These are phyloP conservation scores for Picea sitchensis DNA, from an alignment of 75 land plant species.

Conservation along the genomic window DNA sequence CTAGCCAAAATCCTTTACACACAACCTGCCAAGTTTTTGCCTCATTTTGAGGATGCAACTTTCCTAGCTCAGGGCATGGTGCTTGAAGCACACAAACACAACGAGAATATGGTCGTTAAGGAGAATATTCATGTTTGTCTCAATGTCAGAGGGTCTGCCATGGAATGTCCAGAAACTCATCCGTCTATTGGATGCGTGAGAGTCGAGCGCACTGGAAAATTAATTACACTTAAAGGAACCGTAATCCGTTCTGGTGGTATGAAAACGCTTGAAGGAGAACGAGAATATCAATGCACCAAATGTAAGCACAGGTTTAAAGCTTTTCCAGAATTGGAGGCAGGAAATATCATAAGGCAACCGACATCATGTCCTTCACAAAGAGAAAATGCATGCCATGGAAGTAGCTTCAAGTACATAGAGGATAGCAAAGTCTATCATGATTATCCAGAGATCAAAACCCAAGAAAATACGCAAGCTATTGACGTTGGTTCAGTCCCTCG, in stretches of 20 bases:
- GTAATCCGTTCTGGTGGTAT: slow-evolving; percentile 84
- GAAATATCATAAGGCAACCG: slow-evolving; percentile 66
- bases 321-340: slow-evolving; percentile 76
- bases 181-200: slow-evolving; percentile 86
- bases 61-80: slow-evolving; percentile 44
- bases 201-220: slow-evolving; percentile 73
- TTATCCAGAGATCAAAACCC: slow-evolving; percentile 96
- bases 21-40: slow-evolving; percentile 57
- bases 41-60: slow-evolving; percentile 60
- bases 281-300: slow-evolving; percentile 69
- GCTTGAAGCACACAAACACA: slow-evolving; percentile 26
- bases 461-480: slow-evolving; percentile 80
- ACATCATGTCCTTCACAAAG: slow-evolving; percentile 69
- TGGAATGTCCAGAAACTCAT: slow-evolving; percentile 77
- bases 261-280: slow-evolving; percentile 95
- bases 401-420: slow-evolving; percentile 53
- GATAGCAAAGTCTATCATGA: slow-evolving; percentile 74
- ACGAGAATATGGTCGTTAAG: slow-evolving; percentile 37
- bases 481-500: slow-evolving; percentile 97
- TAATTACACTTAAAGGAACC: slow-evolving; percentile 88
- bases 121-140: slow-evolving; percentile 76
- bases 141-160: slow-evolving; percentile 68
- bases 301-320: slow-evolving; percentile 89
- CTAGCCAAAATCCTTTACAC: slow-evolving; percentile 54
- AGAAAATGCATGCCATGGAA: slow-evolving; percentile 63